phyloP scores from a whole-genome alignment of 805 yeast genomes.

The Candida germanica region DNA sequence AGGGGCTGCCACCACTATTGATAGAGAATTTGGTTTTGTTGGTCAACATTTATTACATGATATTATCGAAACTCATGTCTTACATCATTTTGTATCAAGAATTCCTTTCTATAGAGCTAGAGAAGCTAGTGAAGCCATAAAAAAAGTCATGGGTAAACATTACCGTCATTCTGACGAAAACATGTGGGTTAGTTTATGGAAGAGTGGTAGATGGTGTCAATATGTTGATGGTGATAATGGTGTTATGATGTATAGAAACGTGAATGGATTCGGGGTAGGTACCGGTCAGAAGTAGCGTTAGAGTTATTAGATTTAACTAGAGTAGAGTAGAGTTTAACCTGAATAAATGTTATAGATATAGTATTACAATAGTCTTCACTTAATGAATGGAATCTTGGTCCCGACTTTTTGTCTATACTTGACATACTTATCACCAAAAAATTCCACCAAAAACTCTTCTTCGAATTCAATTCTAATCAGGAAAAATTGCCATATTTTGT shows the following conservation, averaged over 20 bases:
- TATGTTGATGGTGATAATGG: slow-evolving; percentile 73
- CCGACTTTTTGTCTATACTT: slow-evolving; percentile 48
- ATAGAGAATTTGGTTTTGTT: slow-evolving; percentile 76
- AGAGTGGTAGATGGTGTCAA: slow-evolving; percentile 62
- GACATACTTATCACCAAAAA: slow-evolving; percentile 69
- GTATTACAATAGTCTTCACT: no score
- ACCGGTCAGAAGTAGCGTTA: slow-evolving; percentile 8
- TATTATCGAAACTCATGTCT: slow-evolving; percentile 86
- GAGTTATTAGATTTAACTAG: not conserved
- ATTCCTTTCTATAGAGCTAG: slow-evolving; percentile 89
- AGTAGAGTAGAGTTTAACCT: not conserved
- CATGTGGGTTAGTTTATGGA: slow-evolving; percentile 70
- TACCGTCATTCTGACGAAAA: slow-evolving; percentile 65
- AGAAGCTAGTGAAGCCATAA: slow-evolving; percentile 72
- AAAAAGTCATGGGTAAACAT: slow-evolving; percentile 81
- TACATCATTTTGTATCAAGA: slow-evolving; percentile 80
- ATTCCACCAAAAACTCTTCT: slow-evolving; percentile 58
- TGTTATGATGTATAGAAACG: slow-evolving; percentile 71
- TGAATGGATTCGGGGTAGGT: slow-evolving; percentile 47
- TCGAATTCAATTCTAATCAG: slow-evolving; percentile 63
- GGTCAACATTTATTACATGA: slow-evolving; percentile 82
- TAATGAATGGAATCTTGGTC: slow-evolving; percentile 46
- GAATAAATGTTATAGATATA: not conserved
- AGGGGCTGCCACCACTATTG: slow-evolving; percentile 89
- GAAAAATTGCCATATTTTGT: slow-evolving; percentile 70